Percentiles rank a stretch among this genome's conserved stretches.
Conservation (phyloP, 805 yeast genomes). For the Candida sphagnicola region DNA sequence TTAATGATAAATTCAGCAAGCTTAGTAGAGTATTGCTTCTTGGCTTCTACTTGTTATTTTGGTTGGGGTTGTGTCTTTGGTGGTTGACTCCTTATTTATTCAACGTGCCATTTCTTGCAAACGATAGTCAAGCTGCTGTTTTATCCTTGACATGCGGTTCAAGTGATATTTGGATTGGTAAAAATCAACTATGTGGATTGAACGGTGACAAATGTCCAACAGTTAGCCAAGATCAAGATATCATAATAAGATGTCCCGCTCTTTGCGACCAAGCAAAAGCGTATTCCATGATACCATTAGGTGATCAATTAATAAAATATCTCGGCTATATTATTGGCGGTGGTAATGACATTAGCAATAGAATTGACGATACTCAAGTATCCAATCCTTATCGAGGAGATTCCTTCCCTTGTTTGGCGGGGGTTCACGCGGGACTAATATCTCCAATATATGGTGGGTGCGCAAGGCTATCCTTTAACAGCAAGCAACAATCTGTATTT, state of each 20-base stretch:
- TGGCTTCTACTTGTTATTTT: conserved; percentile 38
- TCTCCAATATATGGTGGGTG: conserved; percentile 79
- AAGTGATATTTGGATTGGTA: conserved; percentile 67
- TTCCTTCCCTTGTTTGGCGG: conserved; percentile 87
- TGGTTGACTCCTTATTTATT: conserved; percentile 46
- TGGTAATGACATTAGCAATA: conserved; percentile 32
- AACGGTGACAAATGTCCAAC: conserved; percentile 60
- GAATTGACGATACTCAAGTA: conserved; percentile 20
- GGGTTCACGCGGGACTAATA: conserved; percentile 77
- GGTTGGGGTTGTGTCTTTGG: conserved; percentile 40
- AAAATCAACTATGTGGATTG: conserved; percentile 71
- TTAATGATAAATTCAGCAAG: conserved; percentile 25
- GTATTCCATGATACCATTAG: conserved; percentile 72
- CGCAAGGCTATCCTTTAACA: conserved; percentile 55
- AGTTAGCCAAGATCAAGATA: conserved; percentile 36
- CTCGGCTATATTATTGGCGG: conserved; percentile 77
- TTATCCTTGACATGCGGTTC: conserved; percentile 47
- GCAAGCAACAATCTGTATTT: conserved; percentile 47
- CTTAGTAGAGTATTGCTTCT: conserved; percentile 25
- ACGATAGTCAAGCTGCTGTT: conserved; percentile 22
- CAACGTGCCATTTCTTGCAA: conserved; percentile 29
- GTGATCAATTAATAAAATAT: conserved; percentile 63
- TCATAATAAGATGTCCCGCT: conserved; percentile 79
- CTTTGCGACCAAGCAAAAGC: conserved; percentile 75
- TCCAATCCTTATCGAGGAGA: conserved; percentile 79